Evolutionary conservation across 305 asterid species (phyloP), one percentile per base, ranked within the genome.

Genomic region (Fraxinus floribunda): DNA sequence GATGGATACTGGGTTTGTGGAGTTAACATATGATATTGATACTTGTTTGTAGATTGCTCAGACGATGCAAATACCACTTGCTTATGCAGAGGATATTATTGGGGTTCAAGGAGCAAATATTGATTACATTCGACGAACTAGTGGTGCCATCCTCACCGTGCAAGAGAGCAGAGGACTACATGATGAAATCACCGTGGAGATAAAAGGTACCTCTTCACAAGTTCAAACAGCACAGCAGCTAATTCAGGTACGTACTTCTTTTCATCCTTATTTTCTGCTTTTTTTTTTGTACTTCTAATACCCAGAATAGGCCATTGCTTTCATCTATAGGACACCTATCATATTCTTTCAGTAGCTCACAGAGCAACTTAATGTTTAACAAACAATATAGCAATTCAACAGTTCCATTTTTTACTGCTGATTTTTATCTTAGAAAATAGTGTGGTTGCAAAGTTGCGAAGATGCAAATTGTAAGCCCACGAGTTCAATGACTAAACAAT

Each of bases 141-240:
- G 97, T 87, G 97, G 97, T 81, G 99, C 99, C 3, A 89, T 93
- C 83, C 90, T 95, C 29, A 89, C 97, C 34, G 97, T 95, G 81
- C 94, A 92, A 87, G 99, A 94, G 84, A 93, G 97, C 82, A 86
- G 89, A 84, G 91, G 90, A 39, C 82, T 90, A 34, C 92, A 94
- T 16, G 97, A 91, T 76, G 96, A 95, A 82, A 95, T 95, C 76
- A 94, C 97, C 0, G 97, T 95, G 78, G 99, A 94, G 85, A 94
- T 95, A 35, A 95, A 92, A 85, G 99, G 99, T 76, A 86, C 92
- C 79, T 84, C 99, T 16, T 34, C 97, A 38, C 95, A 95, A 87
- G 98, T 95, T 84, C 97, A 93, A 82, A 84, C 90, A 30, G 99
- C 99, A 57, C 93, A 94, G 77, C 97, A 92, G 87, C 93, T 95